These are phyloP conservation scores for Verbascum thapsus DNA, from an alignment of 257 asterid genomes.

Conservation along the genomic window DNA sequence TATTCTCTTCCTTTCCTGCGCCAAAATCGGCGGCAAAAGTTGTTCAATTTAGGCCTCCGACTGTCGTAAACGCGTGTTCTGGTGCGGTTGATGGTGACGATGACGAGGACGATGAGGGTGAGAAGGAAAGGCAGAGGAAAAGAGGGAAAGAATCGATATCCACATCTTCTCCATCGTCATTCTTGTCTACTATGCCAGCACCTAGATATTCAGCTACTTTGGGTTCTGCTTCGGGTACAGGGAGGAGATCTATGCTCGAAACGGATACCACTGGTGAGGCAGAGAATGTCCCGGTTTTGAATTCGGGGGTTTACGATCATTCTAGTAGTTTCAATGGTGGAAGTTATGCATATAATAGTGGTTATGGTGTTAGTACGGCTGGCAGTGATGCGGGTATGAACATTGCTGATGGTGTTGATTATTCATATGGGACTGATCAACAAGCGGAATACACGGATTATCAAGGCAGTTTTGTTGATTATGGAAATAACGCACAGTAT, in stretches of 20 bases:
- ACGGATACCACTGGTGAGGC: slow-evolving; percentile 39
- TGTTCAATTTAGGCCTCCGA: slow-evolving; percentile 78
- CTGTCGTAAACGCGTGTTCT: slow-evolving; percentile 33
- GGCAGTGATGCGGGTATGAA: slow-evolving; percentile 21
- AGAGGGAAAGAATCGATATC: slow-evolving; percentile 40
- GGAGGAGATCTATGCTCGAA: slow-evolving; percentile 72
- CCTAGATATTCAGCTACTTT: slow-evolving; percentile 67
- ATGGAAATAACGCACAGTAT: slow-evolving; percentile 44
- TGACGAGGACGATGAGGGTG: slow-evolving; percentile 55
- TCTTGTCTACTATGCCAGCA: slow-evolving; percentile 72
- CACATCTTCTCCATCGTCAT: slow-evolving; percentile 50
- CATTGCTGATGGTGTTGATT: slow-evolving; percentile 38
- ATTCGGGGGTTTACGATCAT: slow-evolving; percentile 39
- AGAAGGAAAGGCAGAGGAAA: slow-evolving; percentile 51
- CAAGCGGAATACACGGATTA: slow-evolving; percentile 36
- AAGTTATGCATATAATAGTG: slow-evolving; percentile 38
- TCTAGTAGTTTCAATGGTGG: slow-evolving; percentile 34
- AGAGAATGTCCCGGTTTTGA: slow-evolving; percentile 29
- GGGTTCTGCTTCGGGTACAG: slow-evolving; percentile 68
- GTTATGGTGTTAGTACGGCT: slow-evolving; percentile 18
- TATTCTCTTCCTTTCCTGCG: slow-evolving; percentile 59
- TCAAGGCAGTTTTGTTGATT: slow-evolving; percentile 38
- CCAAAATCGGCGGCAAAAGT: slow-evolving; percentile 68
- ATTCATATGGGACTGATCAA: slow-evolving; percentile 41
- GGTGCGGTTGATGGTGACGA: slow-evolving; percentile 45